These are phyloP conservation scores for Aspergillus nanangensis DNA, from an alignment of 495 filamentous ascomycete species.

Conservation along the genomic window DNA sequence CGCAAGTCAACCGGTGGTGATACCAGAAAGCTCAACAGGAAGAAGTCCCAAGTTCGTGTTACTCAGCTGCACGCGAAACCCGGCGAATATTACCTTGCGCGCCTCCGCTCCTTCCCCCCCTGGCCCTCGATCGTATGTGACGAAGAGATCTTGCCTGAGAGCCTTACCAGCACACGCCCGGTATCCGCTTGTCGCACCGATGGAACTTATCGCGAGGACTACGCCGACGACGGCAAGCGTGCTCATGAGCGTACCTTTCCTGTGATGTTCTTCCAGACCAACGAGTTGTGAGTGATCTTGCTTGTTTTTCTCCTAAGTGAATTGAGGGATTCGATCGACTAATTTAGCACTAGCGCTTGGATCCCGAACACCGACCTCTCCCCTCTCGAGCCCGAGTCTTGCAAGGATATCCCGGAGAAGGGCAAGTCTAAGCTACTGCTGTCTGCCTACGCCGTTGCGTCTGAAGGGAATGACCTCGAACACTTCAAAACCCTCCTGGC, in stretches of 20 bases:
- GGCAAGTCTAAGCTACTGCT: constrained; percentile 73
- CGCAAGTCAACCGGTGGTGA: constrained; percentile 67
- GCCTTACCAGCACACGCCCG: constrained; percentile 65
- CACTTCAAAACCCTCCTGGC: constrained; percentile 73
- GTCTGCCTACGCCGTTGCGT: constrained; percentile 67
- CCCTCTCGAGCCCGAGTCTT: constrained; percentile 64
- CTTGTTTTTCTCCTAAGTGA: neutral
- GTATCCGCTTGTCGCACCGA: constrained; percentile 75
- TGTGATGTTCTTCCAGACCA: constrained; percentile 89
- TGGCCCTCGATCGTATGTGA: constrained; percentile 91
- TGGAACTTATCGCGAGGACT: constrained; percentile 79
- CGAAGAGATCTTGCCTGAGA: constrained; percentile 80
- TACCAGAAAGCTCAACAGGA: constrained; percentile 78
- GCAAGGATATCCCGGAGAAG: constrained; percentile 57
- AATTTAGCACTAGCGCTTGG: constrained; percentile 64
- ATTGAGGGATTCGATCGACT: constrained; percentile 3
- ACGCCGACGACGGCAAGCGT: constrained; percentile 77
- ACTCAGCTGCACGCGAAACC: constrained; percentile 73
- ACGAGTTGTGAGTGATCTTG: constrained; percentile 86
- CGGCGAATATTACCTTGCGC: constrained; percentile 80
- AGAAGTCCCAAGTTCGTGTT: constrained; percentile 69
- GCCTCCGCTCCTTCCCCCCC: constrained; percentile 82
- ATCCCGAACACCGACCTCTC: constrained; percentile 73
- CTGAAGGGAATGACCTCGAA: constrained; percentile 63
- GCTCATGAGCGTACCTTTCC: constrained; percentile 79